Base-by-base conservation (phyloP, 169 alveolate species). In the Plasmodium knowlesi region DNA sequence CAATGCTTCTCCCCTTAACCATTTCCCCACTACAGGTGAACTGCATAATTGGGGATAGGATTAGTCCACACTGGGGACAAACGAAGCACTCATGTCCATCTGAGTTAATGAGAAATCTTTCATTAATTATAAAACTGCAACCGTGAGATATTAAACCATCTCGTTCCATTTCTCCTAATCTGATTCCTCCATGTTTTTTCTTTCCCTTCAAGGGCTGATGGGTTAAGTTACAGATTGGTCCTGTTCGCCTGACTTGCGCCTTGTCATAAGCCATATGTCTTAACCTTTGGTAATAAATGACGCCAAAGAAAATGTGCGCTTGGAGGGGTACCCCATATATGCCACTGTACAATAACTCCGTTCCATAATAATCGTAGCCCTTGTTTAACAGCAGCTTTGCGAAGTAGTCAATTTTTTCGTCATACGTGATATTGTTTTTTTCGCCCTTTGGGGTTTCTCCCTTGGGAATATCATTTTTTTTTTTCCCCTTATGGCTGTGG, bases 151-250 rank as follows among this genome's bases (percentile, higher is more conserved):
- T 97, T 37, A 99, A 94, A 5, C 99, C 98, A 95, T 99, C 99
- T 83, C 99, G 98, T 95, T 99, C 99, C 99, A 99, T 99, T 97
- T 99, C 99, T 37, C 99, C 99, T 82, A 98, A 95, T 93, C 99
- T 98, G 41, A 99, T 99, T 61, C 99, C 99, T 39, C 99, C 99
- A 83, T 98, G 99, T 94, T 98, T 98, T 96, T 99, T 99, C 90
- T 99, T 98, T 3, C 99, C 99, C 96, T 99, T 99, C 30, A 99
- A 98, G 32, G 99, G 99, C 96, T 99, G 99, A 81, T 99, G 97
- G 73, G 99, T 99, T 37, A 99, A 95, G 19, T 99, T 98, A 95
- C 99, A 99, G 72, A 98, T 97, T 6, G 99, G 99, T 5, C 99
- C 99, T 6, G 99, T 98, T 0, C 99, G 97, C 61, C 99, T 98